Percentiles rank a stretch among this genome's conserved stretches.
Evolutionary conservation across 805 yeast species (phyloP).

Genomic region (Saturnispora sekii): DNA sequence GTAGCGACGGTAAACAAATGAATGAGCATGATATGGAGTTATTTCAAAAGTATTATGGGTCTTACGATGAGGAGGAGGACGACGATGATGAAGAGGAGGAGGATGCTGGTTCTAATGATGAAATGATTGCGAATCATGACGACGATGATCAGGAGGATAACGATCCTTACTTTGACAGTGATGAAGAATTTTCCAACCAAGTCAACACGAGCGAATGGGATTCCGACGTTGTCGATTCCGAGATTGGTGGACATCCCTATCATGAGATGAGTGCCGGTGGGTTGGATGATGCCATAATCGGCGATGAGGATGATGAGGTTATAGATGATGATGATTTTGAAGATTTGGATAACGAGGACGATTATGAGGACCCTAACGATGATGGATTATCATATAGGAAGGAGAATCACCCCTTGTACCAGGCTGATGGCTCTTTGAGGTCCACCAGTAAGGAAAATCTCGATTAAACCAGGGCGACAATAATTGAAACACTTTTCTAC

Average conservation of each 20-base stretch:
- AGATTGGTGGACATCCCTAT: slow-evolving; percentile 28
- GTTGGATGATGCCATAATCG: slow-evolving; percentile 45
- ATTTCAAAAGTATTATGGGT: slow-evolving; percentile 22
- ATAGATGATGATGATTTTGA: slow-evolving; percentile 42
- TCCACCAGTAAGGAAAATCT: slow-evolving; percentile 10
- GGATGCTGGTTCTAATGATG: slow-evolving; percentile 18
- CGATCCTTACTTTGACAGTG: slow-evolving; percentile 6
- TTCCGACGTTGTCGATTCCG: slow-evolving; percentile 15
- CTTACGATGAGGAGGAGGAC: slow-evolving; percentile 20
- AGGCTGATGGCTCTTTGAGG: slow-evolving; percentile 30
- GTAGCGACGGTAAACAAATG: slow-evolving; percentile 35
- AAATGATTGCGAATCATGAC: neutral
- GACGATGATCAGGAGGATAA: slow-evolving; percentile 1
- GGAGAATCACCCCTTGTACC: slow-evolving; percentile 51
- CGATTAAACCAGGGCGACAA: neutral
- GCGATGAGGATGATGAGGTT: slow-evolving; percentile 13
- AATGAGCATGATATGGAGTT: slow-evolving; percentile 28
- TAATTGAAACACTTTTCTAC: slow-evolving; percentile 2
- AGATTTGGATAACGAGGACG: slow-evolving; percentile 38
- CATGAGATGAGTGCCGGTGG: slow-evolving; percentile 26
- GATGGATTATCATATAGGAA: slow-evolving; percentile 69
- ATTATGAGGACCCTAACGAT: slow-evolving; percentile 71
- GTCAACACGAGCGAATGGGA: neutral
- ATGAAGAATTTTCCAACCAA: slow-evolving; percentile 1
- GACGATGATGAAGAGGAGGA: slow-evolving; percentile 17